Base-by-base conservation (phyloP, 192 early-diverging fungal genomes). In the Coemansia sp. region DNA sequence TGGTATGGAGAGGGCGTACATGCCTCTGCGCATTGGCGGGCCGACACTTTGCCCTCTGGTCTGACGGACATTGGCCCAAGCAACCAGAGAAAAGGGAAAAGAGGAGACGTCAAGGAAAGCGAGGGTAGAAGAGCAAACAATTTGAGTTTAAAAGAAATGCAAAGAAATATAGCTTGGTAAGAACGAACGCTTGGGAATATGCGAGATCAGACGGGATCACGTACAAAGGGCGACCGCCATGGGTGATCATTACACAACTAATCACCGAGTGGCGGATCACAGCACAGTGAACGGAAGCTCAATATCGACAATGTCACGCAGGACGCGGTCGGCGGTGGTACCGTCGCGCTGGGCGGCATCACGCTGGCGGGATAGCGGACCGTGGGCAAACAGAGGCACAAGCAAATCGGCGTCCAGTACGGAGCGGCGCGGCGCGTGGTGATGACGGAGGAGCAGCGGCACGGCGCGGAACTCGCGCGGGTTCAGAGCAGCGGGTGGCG, bases 271-370 rank as follows among this genome's bases (percentile, higher is more conserved):
- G 16, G 19, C 19, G 18, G 64, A 58, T 60, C 66, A 60, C 50
- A 56, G 38, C 14, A 55, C 14, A 25, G n/a, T 12, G n/a, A 68
- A 48, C n/a, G 44, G 44, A 19, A 19, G 49, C 58, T 79, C 76
- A 5, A 54, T 56, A 7, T 61, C 71, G 23, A 69, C 64, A 26
- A 80, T 71, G 54, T 80, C 77, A 7, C 71, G 59, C 57, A 81
- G 41, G 24, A 98, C 88, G 27, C 91, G 82, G 47, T 94, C 91
- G 4, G 88, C 80, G 8, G 81, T 88, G 18, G 90, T 91, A 56
- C 96, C 97, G 63, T 96, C 91, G 63, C 90, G 90, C 64, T 93
- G 91, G 0, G 94, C 92, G 54, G 94, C 83, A 58, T 98, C 97
- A 26, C 83, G 82, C 69, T 96, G 95, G 31, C 86, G 73, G 18